A percentile compares a stretch with the other conserved stretches of the same genome.
Conservation (phyloP, 2,329 filamentous ascomycete genomes). For the Aspergillus arachidicola region DNA sequence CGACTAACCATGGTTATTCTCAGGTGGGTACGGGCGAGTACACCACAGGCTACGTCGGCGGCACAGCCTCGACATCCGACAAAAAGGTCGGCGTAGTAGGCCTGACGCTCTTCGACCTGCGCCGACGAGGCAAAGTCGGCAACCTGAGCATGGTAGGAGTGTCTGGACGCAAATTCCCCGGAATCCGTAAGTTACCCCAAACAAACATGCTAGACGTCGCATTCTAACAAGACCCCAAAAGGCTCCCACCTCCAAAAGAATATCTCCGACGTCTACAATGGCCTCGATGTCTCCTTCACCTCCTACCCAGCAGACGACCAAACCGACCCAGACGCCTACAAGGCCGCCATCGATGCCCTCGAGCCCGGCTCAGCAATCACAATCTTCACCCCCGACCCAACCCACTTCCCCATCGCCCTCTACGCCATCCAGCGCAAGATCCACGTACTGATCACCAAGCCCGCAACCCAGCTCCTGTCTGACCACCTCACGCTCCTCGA, state of each 20-base stretch:
- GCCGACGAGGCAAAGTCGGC: constrained; percentile 83
- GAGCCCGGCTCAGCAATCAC: constrained; percentile 85
- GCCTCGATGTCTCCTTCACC: constrained; percentile 80
- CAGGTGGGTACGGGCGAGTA: constrained; percentile 92
- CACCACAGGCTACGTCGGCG: constrained; percentile 90
- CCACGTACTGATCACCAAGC: constrained; percentile 93
- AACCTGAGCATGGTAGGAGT: constrained; percentile 87
- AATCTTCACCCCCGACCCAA: constrained; percentile 93
- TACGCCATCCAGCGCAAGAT: constrained; percentile 87
- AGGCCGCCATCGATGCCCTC: constrained; percentile 81
- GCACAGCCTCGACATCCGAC: constrained; percentile 80
- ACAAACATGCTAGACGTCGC: not conserved
- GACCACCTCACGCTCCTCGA: constrained; percentile 78
- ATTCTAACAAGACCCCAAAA: constrained; percentile 35
- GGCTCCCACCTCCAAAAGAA: constrained; percentile 84
- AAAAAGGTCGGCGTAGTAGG: constrained; percentile 96
- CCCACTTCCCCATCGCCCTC: constrained; percentile 86
- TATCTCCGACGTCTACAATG: constrained; percentile 85
- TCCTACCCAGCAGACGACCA: constrained; percentile 77
- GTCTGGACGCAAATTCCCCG: constrained; percentile 85
- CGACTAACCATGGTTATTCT: not conserved
- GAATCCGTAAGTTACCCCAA: constrained; percentile 69
- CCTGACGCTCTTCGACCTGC: constrained; percentile 84
- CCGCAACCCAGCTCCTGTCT: constrained; percentile 79
- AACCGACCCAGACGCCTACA: constrained; percentile 79